Conservation (phyloP, 2,329 filamentous ascomycete genomes). For the Cryphonectria carpinicola region DNA sequence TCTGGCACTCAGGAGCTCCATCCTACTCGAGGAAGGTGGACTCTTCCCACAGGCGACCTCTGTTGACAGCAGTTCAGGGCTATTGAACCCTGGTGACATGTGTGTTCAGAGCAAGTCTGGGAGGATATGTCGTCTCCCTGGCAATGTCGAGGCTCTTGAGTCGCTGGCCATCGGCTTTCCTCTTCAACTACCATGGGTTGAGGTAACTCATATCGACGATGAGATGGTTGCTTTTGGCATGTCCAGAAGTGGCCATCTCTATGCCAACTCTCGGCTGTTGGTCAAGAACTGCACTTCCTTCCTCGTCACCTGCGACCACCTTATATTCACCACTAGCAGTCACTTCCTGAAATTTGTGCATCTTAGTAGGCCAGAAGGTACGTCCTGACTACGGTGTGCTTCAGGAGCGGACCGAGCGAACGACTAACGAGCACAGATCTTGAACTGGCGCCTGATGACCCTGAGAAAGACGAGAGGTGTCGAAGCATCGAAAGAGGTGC, state of each 20-base stretch:
- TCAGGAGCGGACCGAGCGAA: background rate
- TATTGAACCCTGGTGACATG: conserved; percentile 33
- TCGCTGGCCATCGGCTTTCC: conserved; percentile 46
- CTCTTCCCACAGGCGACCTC: conserved; percentile 23
- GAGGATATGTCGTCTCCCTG: conserved; percentile 46
- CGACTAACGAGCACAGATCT: conserved; percentile 62
- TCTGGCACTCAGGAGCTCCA: conserved; percentile 30
- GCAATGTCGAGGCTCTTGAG: conserved; percentile 36
- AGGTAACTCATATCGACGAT: conserved; percentile 48
- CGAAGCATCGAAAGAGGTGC: conserved; percentile 90
- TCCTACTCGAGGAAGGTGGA: conserved; percentile 27
- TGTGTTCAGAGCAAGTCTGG: conserved; percentile 54
- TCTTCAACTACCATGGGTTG: conserved; percentile 56
- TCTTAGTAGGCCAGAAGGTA: conserved; percentile 68
- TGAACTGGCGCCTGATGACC: conserved; percentile 83
- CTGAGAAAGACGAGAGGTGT: conserved; percentile 89
- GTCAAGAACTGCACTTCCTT: conserved; percentile 93
- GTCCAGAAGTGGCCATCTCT: conserved; percentile 76
- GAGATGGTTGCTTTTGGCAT: conserved; percentile 62
- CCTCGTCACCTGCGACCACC: conserved; percentile 75
- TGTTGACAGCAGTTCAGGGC: conserved; percentile 1
- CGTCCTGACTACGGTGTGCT: conserved; percentile 28
- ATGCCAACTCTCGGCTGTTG: conserved; percentile 73
- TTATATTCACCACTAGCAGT: conserved; percentile 90
- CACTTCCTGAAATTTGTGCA: conserved; percentile 96